phyloP scores from a whole-genome alignment of 495 filamentous ascomycete species.

The Tuber melanosporum region DNA sequence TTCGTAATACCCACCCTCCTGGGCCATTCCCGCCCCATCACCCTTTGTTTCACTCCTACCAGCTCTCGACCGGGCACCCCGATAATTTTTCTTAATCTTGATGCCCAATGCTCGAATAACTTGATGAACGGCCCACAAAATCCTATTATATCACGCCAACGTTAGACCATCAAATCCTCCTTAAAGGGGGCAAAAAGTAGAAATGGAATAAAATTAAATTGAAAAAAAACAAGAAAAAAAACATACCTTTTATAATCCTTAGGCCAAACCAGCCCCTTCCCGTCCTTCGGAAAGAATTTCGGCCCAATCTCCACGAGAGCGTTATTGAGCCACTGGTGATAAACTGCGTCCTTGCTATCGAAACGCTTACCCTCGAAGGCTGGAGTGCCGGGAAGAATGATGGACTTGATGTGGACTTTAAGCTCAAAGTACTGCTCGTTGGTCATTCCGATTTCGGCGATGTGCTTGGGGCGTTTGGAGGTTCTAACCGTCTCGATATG shows the following conservation, averaged over 20 bases:
- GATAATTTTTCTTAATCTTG: background rate
- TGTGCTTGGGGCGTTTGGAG: background rate
- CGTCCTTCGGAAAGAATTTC: background rate
- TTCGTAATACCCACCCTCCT: background rate
- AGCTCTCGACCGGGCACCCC: background rate
- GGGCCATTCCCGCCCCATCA: background rate
- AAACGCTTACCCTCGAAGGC: background rate
- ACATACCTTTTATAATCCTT: background rate
- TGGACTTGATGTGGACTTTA: background rate
- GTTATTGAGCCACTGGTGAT: background rate
- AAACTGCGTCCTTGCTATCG: background rate
- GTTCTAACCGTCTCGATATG: background rate
- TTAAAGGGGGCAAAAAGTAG: background rate
- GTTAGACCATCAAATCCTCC: background rate
- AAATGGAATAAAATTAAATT: background rate
- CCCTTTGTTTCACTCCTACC: background rate
- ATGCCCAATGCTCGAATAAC: background rate
- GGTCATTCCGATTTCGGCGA: background rate
- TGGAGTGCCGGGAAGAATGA: background rate
- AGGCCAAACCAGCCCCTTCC: background rate
- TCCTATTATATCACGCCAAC: background rate
- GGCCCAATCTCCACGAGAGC: background rate
- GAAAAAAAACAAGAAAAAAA: background rate
- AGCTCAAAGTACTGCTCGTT: background rate
- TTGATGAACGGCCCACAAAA: background rate